Evolutionary conservation across 805 yeast genomes (phyloP).

Genomic region (Cyberlindnera nakhonratchasimensis): DNA sequence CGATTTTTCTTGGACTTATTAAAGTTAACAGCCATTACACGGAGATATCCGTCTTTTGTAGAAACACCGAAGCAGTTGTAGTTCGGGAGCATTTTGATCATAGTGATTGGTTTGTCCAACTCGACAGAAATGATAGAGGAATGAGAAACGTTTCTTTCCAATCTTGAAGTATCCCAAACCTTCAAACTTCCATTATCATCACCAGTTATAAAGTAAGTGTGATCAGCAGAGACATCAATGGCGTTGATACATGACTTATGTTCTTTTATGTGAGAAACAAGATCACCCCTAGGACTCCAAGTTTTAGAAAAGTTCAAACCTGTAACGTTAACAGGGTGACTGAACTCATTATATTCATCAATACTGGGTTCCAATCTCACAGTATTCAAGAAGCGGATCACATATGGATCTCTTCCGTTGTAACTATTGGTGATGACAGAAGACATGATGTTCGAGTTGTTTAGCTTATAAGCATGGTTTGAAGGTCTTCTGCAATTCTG

Average conservation of each 20-base stretch:
- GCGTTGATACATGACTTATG: conserved; percentile 58
- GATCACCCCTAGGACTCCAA: conserved; percentile 44
- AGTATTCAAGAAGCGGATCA: conserved; percentile 51
- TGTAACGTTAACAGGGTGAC: conserved; percentile 28
- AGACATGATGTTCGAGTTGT: conserved; percentile 13
- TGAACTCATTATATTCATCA: conserved; percentile 67
- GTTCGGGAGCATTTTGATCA: conserved; percentile 47
- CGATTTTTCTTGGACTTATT: conserved; percentile 23
- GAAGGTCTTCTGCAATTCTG: conserved; percentile 15
- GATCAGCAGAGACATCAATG: conserved; percentile 56
- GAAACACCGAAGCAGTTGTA: conserved; percentile 58
- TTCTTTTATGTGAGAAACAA: conserved; percentile 63
- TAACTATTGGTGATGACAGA: conserved; percentile 52
- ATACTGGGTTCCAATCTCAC: conserved; percentile 54
- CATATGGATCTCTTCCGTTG: conserved; percentile 62
- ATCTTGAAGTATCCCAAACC: conserved; percentile 70
- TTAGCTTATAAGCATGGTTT: conserved; percentile 12
- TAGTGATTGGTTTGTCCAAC: conserved; percentile 47
- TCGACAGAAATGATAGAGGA: conserved; percentile 45
- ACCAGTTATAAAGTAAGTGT: conserved; percentile 69
- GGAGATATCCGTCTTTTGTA: conserved; percentile 35
- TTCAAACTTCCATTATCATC: conserved; percentile 70
- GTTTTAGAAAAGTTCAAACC: conserved; percentile 18
- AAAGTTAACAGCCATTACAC: conserved; percentile 37
- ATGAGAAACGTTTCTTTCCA: conserved; percentile 59